Percentiles rank a stretch among this genome's conserved stretches.
These are phyloP conservation scores for Verticillium isaacii DNA, from an alignment of 2,329 filamentous ascomycete genomes.

Conservation along the genomic window DNA sequence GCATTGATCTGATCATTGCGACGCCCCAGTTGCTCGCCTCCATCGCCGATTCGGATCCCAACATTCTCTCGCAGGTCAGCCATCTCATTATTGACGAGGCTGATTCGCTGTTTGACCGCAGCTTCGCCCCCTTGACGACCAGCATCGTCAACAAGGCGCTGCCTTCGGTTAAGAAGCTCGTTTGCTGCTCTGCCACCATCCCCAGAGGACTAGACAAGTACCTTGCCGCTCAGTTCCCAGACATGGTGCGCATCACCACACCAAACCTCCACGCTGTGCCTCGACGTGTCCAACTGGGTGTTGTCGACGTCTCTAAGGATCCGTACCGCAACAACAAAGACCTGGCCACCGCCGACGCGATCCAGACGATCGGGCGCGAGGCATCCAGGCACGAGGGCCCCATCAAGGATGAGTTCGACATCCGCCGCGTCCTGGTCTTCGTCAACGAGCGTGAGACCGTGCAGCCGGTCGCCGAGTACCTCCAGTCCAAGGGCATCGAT, in stretches of 20 bases:
- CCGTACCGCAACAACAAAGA: conserved; percentile 91
- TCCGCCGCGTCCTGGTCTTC: conserved; percentile 88
- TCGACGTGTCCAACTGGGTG: conserved; percentile 85
- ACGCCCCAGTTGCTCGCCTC: conserved; percentile 87
- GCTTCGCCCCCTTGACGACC: conserved; percentile 79
- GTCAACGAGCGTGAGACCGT: conserved; percentile 95
- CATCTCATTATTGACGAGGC: conserved; percentile 93
- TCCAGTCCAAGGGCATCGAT: conserved; percentile 81
- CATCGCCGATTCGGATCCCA: conserved; percentile 84
- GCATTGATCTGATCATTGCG: conserved; percentile 79
- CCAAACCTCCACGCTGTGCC: conserved; percentile 96
- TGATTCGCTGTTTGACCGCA: conserved; percentile 90
- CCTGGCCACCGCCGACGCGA: conserved; percentile 88
- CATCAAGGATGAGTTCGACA: conserved; percentile 52
- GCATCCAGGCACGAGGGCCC: conserved; percentile 53
- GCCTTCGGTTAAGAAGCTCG: conserved; percentile 77
- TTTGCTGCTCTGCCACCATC: conserved; percentile 95
- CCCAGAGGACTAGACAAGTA: conserved; percentile 83
- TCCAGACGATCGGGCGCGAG: conserved; percentile 88
- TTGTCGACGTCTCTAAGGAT: conserved; percentile 87
- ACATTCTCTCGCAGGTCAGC: conserved; percentile 84
- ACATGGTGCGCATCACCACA: conserved; percentile 81
- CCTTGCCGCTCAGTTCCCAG: conserved; percentile 75
- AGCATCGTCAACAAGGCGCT: conserved; percentile 76
- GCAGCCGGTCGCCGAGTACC: conserved; percentile 72